Base-by-base conservation (phyloP, 306 rosid species). In the Leucaena leucocephala region DNA sequence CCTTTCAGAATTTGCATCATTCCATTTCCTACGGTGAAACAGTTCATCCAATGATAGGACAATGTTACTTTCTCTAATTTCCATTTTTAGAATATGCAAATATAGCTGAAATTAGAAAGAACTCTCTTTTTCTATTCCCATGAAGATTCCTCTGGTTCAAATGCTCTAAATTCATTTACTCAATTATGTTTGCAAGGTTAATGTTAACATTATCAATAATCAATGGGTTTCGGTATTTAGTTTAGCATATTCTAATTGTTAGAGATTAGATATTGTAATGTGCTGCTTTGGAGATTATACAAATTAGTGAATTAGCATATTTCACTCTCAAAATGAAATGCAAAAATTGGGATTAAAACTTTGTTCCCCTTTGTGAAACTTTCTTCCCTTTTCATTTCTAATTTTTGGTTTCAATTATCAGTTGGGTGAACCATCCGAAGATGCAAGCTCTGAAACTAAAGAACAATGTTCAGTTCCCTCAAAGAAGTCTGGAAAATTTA, bases 401-500 rank as follows among this genome's bases (percentile, higher is more conserved):
- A 27, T 75, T 46, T 38, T 68, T 10, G 5, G 71, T 79, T 83
- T 76, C 72, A 70, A 14, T 78, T 64, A 76, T 65, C 88, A 89
- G 96, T 90, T 76, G 80, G 89, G 74, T 90, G 90, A 90, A 72
- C 70, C 45, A 76, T 76, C 86, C 74, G 87, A 80, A 74, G 84
- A 75, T 46, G 75, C 81, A 74, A 81, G 78, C 44, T 42, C 64
- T 35, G 81, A 66, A 63, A 77, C 61, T 76, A 81, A 70, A 72
- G 72, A 21, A 62, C 71, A 82, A 21, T 50, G 75, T 72, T 77
- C 90, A 57, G 22, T 66, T 81, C 84, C 83, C 22, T 72, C 69
- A 72, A 65, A 72, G 45, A 82, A 57, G 61, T 73, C 76, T 72
- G 67, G 87, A 72, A 81, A 81, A 71, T 68, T 82, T 80, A 64